Base-by-base conservation (phyloP, 108 stramenopile species). In the Nannochloropsis oceanica region DNA sequence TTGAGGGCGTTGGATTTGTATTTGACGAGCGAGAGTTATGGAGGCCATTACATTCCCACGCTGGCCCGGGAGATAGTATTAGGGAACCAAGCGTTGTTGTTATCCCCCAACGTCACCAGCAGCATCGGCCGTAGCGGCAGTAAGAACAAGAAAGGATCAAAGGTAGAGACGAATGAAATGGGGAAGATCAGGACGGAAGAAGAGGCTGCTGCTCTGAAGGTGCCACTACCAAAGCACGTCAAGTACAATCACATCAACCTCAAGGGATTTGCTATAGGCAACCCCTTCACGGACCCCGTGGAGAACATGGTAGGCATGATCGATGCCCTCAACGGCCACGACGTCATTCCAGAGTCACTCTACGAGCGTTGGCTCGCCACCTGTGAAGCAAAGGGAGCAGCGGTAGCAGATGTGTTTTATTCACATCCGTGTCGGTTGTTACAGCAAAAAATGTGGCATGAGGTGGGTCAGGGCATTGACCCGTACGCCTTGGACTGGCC, bases 401-500 rank as follows among this genome's bases (percentile, higher is more conserved):
- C 27, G 13, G 12, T 18, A 42, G 27, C 20, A 27, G 42, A 82
- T 9, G 27, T 27, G 22, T 73, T 73, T n/a, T 73, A 87, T 20
- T 13, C 24, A 42, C 27, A 87, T 8, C 43, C 43, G 43, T 93
- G 93, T 84, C 26, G 46, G 24, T 24, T 86, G 25, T 80, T 89
- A 34, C 80, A 89, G 27, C 34, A 84, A 10, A 42, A 43, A 13
- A 92, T 93, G 92, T 86, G 81, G 43, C n/a, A 84, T 13, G 80
- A 82, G 34, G 44, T 90, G 13, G 89, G 89, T 26, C 42, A 86
- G 42, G 86, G 91, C 8, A n/a, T 94, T 79, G 93, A 93, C 91
- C 91, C 92, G 13, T 94, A 94, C 84, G 94, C 92, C 8, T 80
- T 94, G 50, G 94, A 94, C 83, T 94, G 82, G 91, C 94, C 94